Percentiles rank a stretch among this genome's conserved stretches.
Evolutionary conservation across 1,284 basidiomycete genomes (phyloP).

Genomic region (Calocybe gambosa): DNA sequence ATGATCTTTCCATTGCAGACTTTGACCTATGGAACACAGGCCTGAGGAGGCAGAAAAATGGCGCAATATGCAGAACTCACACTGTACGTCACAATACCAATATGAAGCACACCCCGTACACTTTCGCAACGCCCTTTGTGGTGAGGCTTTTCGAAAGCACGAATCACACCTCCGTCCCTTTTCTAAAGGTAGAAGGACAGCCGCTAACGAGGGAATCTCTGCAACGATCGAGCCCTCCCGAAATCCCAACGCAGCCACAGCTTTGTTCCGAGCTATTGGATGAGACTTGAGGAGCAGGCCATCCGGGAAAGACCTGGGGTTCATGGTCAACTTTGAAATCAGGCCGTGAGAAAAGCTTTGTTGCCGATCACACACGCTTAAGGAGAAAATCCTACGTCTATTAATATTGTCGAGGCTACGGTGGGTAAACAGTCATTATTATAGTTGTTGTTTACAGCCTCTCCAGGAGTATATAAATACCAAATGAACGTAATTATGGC

Average conservation of each 20-base stretch:
- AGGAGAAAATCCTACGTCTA: too few species aligned
- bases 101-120: conserved; percentile 63
- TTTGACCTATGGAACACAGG: conserved; percentile 46
- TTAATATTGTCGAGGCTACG: too few species aligned
- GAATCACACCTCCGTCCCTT: conserved; percentile 61
- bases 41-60: conserved; percentile 8
- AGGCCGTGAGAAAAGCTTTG: too few species aligned
- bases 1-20: conserved; percentile 53
- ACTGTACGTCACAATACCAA: conserved; percentile 63
- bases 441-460: too few species aligned
- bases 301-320: conserved; percentile 2
- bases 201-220: conserved; percentile 36
- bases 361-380: too few species aligned
- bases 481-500: neutral
- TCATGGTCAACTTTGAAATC: neutral
- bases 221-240: conserved; percentile 41
- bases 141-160: conserved; percentile 37
- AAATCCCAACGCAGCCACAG: conserved; percentile 34
- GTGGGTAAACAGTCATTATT: too few species aligned
- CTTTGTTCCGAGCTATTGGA: conserved; percentile 43
- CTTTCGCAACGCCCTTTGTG: conserved; percentile 29
- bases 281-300: conserved; percentile 32
- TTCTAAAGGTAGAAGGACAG: conserved; percentile 45
- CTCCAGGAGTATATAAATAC: neutral
- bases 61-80: conserved; percentile 28